A percentile compares a stretch with the other conserved stretches of the same genome.
These are phyloP conservation scores for Pterocarpus santalinus DNA, from an alignment of 306 rosid species.

Conservation along the genomic window DNA sequence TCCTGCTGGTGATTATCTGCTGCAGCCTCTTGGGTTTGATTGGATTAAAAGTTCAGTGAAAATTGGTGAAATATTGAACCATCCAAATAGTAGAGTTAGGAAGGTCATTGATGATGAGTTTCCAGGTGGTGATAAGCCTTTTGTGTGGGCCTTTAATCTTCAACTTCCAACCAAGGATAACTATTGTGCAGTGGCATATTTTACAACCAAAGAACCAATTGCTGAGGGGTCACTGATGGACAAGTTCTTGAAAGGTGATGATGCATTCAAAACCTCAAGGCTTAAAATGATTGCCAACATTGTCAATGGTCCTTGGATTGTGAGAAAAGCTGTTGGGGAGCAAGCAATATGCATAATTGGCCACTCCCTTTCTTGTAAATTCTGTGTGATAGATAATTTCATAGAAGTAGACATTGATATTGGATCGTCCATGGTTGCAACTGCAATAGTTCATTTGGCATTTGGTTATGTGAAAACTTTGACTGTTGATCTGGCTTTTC, in stretches of 20 bases:
- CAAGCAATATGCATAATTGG: slow-evolving; percentile 87
- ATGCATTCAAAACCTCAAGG: slow-evolving; percentile 76
- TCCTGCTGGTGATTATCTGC: slow-evolving; percentile 75
- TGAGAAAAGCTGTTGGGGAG: slow-evolving; percentile 74
- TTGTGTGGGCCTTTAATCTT: slow-evolving; percentile 88
- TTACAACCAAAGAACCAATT: slow-evolving; percentile 61
- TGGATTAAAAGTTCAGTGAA: slow-evolving; percentile 86
- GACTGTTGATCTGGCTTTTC: slow-evolving; percentile 83
- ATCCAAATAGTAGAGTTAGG: slow-evolving; percentile 68
- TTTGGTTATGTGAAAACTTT: slow-evolving; percentile 72
- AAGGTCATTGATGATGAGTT: slow-evolving; percentile 71
- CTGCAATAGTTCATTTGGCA: slow-evolving; percentile 87
- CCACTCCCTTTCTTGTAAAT: slow-evolving; percentile 74
- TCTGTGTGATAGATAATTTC: slow-evolving; percentile 57
- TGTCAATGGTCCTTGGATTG: slow-evolving; percentile 82
- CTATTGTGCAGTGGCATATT: slow-evolving; percentile 77
- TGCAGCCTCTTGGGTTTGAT: slow-evolving; percentile 91
- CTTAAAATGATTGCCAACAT: slow-evolving; percentile 90
- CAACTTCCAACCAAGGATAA: slow-evolving; percentile 78
- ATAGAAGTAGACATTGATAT: slow-evolving; percentile 78
- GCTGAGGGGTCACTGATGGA: slow-evolving; percentile 75
- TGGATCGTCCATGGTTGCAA: slow-evolving; percentile 91
- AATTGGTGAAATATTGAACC: slow-evolving; percentile 70
- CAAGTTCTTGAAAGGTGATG: slow-evolving; percentile 77
- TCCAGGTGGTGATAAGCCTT: slow-evolving; percentile 67